Base-by-base conservation (phyloP, 2,329 filamentous ascomycete genomes). In the Phialophora verrucosa region DNA sequence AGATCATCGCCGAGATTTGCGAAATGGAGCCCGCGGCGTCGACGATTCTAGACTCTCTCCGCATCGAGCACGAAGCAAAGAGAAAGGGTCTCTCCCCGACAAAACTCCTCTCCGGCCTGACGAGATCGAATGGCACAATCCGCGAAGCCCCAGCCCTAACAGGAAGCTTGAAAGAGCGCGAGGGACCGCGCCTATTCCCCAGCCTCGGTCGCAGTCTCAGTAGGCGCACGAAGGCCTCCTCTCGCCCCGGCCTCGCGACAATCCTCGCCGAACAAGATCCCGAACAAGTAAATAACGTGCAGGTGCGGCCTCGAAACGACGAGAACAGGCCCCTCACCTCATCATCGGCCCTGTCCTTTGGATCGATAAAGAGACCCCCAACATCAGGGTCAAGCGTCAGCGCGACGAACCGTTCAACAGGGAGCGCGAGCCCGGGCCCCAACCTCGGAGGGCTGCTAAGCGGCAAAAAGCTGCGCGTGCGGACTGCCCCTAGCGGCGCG, bases 1-100 rank as follows among this genome's bases (percentile, higher is more conserved):
- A 98, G 76, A 91, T 97, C 61, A 93, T 99, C 71, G 93, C 93
- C 23, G 95, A 96, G 62, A 99, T 99, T 51, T 99, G 95, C 78
- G 96, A 94, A 17, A 89, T 97, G 80, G 94, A 97, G 73, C 84
- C 91, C 80, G 75, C 91, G 74, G 74, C 83, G 78, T 73, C 86
- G 1, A 78, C 79, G 3, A 73, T 73, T 14, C 69, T 73, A 11
- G 71, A 73, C 63, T 72, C 70, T 31, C 60, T 73, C 3, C 67
- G 70, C 12, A 72, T 73, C 50, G 70, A 72, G 59, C 69, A 73
- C 56, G 70, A 73, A 68, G 64, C 69, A 27, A 66, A 69, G 44
- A 66, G 59, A 47, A 69, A 69, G 20, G 63, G 59, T 3, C 66
- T 72, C 11, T 69, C 65, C 10, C 71, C 71, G 2, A 71, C 71